Evolutionary conservation across 345 rosid species (phyloP).

Genomic region (Eucalyptus virginea): DNA sequence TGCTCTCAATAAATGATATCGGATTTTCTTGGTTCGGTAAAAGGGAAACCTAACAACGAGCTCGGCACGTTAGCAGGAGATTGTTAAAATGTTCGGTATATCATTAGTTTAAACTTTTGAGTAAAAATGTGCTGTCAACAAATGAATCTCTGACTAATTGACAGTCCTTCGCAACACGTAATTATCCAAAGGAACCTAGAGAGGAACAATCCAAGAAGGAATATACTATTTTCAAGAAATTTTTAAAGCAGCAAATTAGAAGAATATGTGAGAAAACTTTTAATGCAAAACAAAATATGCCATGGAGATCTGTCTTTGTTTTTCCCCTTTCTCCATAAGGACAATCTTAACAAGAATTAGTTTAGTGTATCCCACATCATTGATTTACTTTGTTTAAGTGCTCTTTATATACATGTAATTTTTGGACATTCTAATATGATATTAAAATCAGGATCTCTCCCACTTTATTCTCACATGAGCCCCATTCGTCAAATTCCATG

Average conservation of each 20-base stretch:
- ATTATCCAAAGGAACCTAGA: background rate
- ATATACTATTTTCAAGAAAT: too few relatives aligned
- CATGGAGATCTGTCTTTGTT: background rate
- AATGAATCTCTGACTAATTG: too few relatives aligned
- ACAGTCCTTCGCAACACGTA: too few relatives aligned
- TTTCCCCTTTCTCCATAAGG: accelerated
- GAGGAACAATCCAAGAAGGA: background rate
- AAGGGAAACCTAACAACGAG: too few relatives aligned
- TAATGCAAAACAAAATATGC: background rate
- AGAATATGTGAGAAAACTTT: background rate
- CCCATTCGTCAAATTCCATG: background rate
- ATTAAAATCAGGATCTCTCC: background rate
- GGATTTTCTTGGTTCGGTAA: too few relatives aligned
- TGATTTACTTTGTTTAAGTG: background rate
- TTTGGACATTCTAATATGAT: background rate
- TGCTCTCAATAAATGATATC: too few relatives aligned
- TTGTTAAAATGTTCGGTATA: too few relatives aligned
- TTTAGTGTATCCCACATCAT: background rate
- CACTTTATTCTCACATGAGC: background rate
- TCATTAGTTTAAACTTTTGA: too few relatives aligned
- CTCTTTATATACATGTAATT: background rate
- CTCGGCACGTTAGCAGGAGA: too few relatives aligned
- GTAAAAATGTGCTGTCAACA: too few relatives aligned
- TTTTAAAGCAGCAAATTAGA: background rate
- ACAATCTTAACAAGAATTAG: background rate